Evolutionary conservation across 306 rosid genomes (phyloP).

Genomic region (Rosa multiflora): DNA sequence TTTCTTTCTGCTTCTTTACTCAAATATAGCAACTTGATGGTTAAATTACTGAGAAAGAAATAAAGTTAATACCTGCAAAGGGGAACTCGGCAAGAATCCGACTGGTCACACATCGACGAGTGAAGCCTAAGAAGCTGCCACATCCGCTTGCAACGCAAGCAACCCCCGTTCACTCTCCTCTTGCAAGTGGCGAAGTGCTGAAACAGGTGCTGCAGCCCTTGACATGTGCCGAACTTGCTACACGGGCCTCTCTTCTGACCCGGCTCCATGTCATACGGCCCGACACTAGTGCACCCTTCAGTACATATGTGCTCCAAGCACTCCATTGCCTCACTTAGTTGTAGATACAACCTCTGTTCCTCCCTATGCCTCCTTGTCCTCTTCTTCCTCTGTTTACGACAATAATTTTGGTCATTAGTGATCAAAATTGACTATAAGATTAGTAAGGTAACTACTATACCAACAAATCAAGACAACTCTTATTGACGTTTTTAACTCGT

Average conservation of each 20-base stretch:
- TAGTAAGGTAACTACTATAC: background rate
- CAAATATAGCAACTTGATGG: background rate
- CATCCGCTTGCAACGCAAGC: constrained; percentile 86
- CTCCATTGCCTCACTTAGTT: constrained; percentile 93
- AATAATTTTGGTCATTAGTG: background rate
- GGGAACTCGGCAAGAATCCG: constrained; percentile 85
- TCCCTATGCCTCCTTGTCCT: constrained; percentile 50
- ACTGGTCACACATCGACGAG: constrained; percentile 61
- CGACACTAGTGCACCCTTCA: constrained; percentile 82
- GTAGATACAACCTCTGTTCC: constrained; percentile 52
- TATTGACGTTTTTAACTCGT: background rate
- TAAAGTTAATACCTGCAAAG: constrained; percentile 65
- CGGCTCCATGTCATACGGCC: constrained; percentile 57
- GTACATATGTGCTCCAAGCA: constrained; percentile 89
- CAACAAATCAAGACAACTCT: background rate
- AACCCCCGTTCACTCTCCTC: constrained; percentile 51
- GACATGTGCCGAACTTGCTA: constrained; percentile 60
- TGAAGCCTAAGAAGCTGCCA: constrained; percentile 91
- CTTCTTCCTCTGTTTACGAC: constrained; percentile 62
- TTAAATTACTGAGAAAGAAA: background rate
- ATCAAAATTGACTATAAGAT: background rate
- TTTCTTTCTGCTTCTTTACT: background rate
- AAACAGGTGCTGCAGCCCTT: constrained; percentile 67
- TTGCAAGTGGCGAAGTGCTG: constrained; percentile 72
- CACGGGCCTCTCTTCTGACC: constrained; percentile 57